Evolutionary conservation across 2,329 filamentous ascomycete species (phyloP), one percentile per base, ranked within the genome.

Genomic region (Colletotrichum graminicola): DNA sequence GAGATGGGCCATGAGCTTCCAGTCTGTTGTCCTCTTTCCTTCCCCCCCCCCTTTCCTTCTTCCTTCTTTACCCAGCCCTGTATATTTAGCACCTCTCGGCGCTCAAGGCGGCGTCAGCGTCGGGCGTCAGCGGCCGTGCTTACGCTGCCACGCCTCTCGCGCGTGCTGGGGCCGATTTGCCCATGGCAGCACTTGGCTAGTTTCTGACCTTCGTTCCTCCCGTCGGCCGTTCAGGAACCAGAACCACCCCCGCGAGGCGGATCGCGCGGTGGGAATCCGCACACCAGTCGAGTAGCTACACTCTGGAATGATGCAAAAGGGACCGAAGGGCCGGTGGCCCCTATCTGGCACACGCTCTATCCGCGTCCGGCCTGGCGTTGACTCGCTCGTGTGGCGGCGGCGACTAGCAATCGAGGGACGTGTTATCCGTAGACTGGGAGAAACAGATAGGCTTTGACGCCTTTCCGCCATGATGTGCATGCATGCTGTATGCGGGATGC

Each of bases 301-400:
- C 7, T 21, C 41, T 43, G 3, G 26, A 54, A 54, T 11, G 51
- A 34, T 34, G 51, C 8, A 47, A 43, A 12, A 36, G 21, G 39
- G 34, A 41, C 43, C 43, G 55, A 36, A 8, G 16, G 34, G 51
- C 51, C 36, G 29, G 64, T 63, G 64, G 68, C 14, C 68, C 59
- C 29, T 36, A 39, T 52, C 8, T 71, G 65, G 52, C 65, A 63
- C 36, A 16, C 63, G 65, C 59, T 59, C 67, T 59, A 54, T 43
- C 52, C 47, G 59, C 3, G 29, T 43, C 52, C 39, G 52, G 68
- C 47, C 45, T 45, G 49, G 62, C 49, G 34, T 57, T 49, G 41
- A 56, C 56, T 43, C 11, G 47, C 18, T 14, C 41, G 32, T 32
- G 55, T 47, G 11, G 65, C 29, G 8, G 39, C 26, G 36, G 26